Percentiles rank a stretch among this genome's conserved stretches.
phyloP scores from a whole-genome alignment of 2,329 filamentous ascomycete genomes.

The Ophiognomonia clavigignenti-juglandacearum region DNA sequence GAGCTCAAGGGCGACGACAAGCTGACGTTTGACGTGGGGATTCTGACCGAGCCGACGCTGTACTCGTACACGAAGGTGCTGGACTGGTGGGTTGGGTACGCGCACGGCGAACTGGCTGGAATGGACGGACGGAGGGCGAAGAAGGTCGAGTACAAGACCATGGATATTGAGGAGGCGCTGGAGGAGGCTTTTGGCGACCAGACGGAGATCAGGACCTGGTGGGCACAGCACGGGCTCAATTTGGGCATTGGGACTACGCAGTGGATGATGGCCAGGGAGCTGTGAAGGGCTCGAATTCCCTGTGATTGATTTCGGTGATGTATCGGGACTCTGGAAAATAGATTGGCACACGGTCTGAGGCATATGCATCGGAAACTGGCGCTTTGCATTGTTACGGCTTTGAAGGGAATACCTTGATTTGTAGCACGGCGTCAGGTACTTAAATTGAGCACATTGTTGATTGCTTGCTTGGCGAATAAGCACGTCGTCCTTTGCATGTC shows the following conservation, averaged over 20 bases:
- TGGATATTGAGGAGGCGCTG: slow-evolving; percentile 90
- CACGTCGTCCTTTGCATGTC: too few species aligned
- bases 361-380: not conserved
- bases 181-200: slow-evolving; percentile 77
- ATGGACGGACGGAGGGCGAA: slow-evolving; percentile 55
- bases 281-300: slow-evolving; percentile 41
- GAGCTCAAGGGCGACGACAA: slow-evolving; percentile 59
- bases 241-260: slow-evolving; percentile 77
- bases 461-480: too few species aligned
- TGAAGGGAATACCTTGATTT: not conserved
- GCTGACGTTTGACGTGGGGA: slow-evolving; percentile 30
- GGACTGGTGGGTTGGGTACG: slow-evolving; percentile 84
- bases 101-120: slow-evolving; percentile 47
- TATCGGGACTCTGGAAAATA: not conserved
- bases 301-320: not conserved
- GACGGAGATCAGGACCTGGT: slow-evolving; percentile 75
- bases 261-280: slow-evolving; percentile 78
- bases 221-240: slow-evolving; percentile 79
- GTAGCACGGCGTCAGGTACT: slow-evolving; percentile 13
- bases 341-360: not conserved
- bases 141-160: slow-evolving; percentile 87
- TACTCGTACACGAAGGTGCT: slow-evolving; percentile 79
- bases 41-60: slow-evolving; percentile 77
- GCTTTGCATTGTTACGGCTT: not conserved
- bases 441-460: too few species aligned